Percentiles rank a stretch among this genome's conserved stretches.
Evolutionary conservation across 106 monocot genomes (phyloP).

Genomic region (Xerophyta viscosa): DNA sequence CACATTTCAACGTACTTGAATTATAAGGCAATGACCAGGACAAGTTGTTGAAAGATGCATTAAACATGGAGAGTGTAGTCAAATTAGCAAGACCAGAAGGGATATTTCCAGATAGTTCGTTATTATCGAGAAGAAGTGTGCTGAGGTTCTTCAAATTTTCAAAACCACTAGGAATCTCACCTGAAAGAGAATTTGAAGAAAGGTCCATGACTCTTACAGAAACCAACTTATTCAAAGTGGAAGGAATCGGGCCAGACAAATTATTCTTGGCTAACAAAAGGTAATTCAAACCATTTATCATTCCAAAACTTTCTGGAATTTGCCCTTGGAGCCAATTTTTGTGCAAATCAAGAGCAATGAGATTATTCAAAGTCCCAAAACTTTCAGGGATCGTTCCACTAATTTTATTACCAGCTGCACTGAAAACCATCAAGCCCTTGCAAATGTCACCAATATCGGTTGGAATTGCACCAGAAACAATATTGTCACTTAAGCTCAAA

Average conservation of each 20-base stretch:
- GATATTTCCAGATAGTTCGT: constrained; percentile 57
- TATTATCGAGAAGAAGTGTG: constrained; percentile 52
- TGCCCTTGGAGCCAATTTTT: constrained; percentile 35
- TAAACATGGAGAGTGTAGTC: constrained; percentile 40
- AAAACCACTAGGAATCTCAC: constrained; percentile 56
- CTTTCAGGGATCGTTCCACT: constrained; percentile 45
- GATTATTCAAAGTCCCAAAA: constrained; percentile 30
- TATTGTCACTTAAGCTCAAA: constrained; percentile 43
- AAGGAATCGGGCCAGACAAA: constrained; percentile 47
- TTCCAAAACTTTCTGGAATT: constrained; percentile 47
- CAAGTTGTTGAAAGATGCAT: constrained; percentile 75
- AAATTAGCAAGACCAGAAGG: constrained; percentile 35
- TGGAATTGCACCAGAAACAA: constrained; percentile 49
- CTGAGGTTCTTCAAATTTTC: constrained; percentile 48
- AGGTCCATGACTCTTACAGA: constrained; percentile 62
- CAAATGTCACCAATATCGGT: constrained; percentile 31
- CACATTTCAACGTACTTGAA: constrained; percentile 26
- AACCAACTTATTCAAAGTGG: constrained; percentile 28
- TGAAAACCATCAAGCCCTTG: constrained; percentile 41
- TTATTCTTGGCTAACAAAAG: constrained; percentile 60
- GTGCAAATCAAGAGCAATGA: constrained; percentile 48
- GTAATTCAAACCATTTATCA: constrained; percentile 43
- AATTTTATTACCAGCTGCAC: constrained; percentile 47
- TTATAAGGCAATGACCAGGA: constrained; percentile 51
- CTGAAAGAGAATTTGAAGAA: constrained; percentile 63